Percentiles rank a stretch among this genome's conserved stretches.
Evolutionary conservation across 2,329 filamentous ascomycete species (phyloP).

Genomic region (Pseudogymnoascus sp.): DNA sequence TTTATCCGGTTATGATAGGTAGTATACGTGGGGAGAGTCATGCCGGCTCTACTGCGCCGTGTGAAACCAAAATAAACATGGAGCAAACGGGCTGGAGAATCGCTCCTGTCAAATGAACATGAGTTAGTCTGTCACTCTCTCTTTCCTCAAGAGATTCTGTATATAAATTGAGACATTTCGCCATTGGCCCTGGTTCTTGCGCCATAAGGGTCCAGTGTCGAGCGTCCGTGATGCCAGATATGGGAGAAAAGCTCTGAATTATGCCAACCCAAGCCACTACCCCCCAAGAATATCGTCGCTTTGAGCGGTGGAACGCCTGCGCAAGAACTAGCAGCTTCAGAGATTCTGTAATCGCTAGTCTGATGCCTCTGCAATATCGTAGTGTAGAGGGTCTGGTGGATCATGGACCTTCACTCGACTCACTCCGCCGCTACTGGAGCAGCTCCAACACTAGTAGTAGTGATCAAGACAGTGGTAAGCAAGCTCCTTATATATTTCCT

Average conservation of each 20-base stretch:
- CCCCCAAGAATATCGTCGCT: not conserved
- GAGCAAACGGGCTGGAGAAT: not conserved
- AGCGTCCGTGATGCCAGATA: not conserved
- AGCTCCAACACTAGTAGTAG: slow-evolving; percentile 1
- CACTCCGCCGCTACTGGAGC: slow-evolving; percentile 2
- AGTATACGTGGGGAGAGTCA: not conserved
- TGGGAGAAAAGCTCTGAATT: not conserved
- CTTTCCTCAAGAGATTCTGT: not conserved
- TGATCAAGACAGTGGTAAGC: slow-evolving; percentile 4
- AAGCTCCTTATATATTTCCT: not conserved
- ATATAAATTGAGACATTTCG: slow-evolving; percentile 7
- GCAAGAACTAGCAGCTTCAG: not conserved
- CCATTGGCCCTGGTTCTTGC: slow-evolving; percentile 7
- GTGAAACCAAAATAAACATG: not conserved
- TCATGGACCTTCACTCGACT: slow-evolving; percentile 2
- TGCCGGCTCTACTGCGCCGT: not conserved
- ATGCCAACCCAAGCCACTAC: slow-evolving; percentile 1
- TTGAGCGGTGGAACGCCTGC: slow-evolving; percentile 9
- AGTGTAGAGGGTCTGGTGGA: slow-evolving; percentile 5
- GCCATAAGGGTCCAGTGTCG: slow-evolving; percentile 1
- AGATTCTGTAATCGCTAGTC: not conserved
- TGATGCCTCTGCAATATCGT: slow-evolving; percentile 3
- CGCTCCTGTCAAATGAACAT: not conserved
- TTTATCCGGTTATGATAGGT: not conserved
- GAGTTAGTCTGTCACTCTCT: not conserved